phyloP scores from a whole-genome alignment of 129 eudicot genomes.

The Lactuca sativa region DNA sequence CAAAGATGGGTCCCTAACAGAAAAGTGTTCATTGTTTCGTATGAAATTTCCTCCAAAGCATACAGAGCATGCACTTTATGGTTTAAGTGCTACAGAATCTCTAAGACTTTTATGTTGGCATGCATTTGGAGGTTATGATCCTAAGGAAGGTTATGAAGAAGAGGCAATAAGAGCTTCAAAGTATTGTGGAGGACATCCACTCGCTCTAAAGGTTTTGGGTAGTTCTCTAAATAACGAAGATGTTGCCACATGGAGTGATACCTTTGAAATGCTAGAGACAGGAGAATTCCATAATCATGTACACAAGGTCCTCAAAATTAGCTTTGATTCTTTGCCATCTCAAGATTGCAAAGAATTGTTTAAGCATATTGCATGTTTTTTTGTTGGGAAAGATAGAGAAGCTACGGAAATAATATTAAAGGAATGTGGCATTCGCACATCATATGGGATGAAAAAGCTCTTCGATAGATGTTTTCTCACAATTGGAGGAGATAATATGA shows the following conservation, averaged over 20 bases:
- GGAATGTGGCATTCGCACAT: neutral
- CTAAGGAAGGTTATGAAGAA: neutral
- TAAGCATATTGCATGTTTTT: slow-evolving; percentile 15
- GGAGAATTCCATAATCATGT: neutral
- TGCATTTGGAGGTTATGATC: neutral
- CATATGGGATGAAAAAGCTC: neutral
- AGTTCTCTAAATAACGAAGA: neutral
- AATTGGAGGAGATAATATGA: neutral
- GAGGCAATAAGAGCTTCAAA: neutral
- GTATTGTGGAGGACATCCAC: neutral
- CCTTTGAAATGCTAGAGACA: neutral
- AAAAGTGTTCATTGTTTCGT: neutral
- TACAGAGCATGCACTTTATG: neutral
- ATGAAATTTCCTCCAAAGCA: neutral
- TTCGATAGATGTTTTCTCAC: slow-evolving; percentile 16
- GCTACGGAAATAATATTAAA: neutral
- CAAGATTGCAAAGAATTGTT: slow-evolving; percentile 1
- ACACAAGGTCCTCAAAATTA: neutral
- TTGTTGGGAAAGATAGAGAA: neutral
- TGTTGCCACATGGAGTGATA: neutral
- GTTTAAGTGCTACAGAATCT: neutral
- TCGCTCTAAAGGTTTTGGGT: neutral
- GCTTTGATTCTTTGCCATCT: slow-evolving; percentile 7
- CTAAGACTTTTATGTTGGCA: neutral
- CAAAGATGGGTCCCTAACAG: slow-evolving; percentile 5